Percentiles rank a stretch among this genome's conserved stretches.
phyloP scores from a whole-genome alignment of 352 stramenopile species.

The Pelagophyceae sp. region DNA sequence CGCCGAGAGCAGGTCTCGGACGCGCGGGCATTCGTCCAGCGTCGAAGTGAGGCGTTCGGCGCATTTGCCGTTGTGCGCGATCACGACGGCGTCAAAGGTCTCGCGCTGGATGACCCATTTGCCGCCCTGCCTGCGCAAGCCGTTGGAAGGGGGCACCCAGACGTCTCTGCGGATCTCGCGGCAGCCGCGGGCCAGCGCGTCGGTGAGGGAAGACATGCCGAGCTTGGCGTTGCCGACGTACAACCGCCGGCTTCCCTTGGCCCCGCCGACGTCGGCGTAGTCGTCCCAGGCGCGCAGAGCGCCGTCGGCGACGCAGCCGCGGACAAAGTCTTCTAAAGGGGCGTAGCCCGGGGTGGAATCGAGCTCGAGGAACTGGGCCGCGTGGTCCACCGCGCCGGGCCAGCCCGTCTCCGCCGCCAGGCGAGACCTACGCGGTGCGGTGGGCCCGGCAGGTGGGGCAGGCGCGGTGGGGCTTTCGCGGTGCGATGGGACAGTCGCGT shows the following conservation, averaged over 20 bases:
- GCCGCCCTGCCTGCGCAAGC: background rate
- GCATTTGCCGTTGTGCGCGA: slow-evolving; percentile 21
- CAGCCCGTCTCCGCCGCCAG: slow-evolving; percentile 26
- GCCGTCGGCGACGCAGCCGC: slow-evolving; percentile 36
- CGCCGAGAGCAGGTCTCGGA: background rate
- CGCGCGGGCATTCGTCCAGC: background rate
- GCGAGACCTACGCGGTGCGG: slow-evolving; percentile 9
- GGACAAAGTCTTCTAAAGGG: slow-evolving; percentile 39
- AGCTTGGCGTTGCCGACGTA: background rate
- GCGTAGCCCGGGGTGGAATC: slow-evolving; percentile 40
- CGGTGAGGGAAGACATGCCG: slow-evolving; percentile 21
- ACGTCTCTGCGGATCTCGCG: slow-evolving; percentile 34
- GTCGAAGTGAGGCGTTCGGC: slow-evolving; percentile 10
- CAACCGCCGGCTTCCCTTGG: background rate
- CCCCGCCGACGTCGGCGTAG: slow-evolving; percentile 34
- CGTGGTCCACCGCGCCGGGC: slow-evolving; percentile 30
- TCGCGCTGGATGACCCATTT: background rate
- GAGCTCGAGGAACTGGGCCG: slow-evolving; percentile 39
- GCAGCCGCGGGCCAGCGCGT: slow-evolving; percentile 22
- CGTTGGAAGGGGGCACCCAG: background rate
- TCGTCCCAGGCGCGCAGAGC: slow-evolving; percentile 26
- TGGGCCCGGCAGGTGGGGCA: slow-evolving; percentile 33
- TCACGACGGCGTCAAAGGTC: slow-evolving; percentile 7
- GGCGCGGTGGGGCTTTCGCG: too few species aligned
- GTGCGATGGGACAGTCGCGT: too few species aligned